These are phyloP conservation scores for Cerioporus squamosus DNA, from an alignment of 1,284 basidiomycete genomes.

Conservation along the genomic window DNA sequence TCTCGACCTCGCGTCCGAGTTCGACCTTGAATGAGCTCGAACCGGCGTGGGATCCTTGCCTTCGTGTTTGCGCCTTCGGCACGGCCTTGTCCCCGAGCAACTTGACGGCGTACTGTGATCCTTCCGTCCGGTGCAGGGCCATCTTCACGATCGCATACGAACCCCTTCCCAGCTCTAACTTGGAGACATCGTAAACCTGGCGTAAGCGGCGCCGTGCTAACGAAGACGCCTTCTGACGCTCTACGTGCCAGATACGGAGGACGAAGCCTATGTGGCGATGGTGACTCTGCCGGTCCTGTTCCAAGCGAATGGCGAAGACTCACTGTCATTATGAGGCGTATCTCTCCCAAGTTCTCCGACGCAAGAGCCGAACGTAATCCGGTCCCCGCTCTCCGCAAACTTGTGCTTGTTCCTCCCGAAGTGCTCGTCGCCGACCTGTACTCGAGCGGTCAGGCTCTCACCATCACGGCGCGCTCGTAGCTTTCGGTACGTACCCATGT, in stretches of 20 bases:
- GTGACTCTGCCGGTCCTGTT: too few species aligned
- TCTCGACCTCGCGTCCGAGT: slow-evolving; percentile 61
- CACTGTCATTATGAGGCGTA: neutral
- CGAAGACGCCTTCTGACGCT: neutral
- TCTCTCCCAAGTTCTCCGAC: neutral
- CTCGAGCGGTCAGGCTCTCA: too few species aligned
- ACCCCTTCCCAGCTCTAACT: slow-evolving; percentile 79
- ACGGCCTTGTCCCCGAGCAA: slow-evolving; percentile 54
- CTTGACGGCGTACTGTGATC: slow-evolving; percentile 73
- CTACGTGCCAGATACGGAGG: slow-evolving; percentile 1
- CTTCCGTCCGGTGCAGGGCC: slow-evolving; percentile 59
- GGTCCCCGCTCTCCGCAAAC: neutral
- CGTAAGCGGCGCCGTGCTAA: neutral
- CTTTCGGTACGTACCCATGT: slow-evolving; percentile 21
- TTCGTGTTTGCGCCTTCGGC: neutral
- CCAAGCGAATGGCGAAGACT: neutral
- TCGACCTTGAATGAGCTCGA: too few species aligned
- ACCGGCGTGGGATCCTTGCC: too few species aligned
- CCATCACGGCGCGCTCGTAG: too few species aligned
- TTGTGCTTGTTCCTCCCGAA: neutral
- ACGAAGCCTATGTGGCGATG: neutral
- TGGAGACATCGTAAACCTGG: slow-evolving; percentile 57
- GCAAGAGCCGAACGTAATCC: neutral
- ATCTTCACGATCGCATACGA: slow-evolving; percentile 80
- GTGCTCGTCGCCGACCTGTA: neutral